Percentiles rank a stretch among this genome's conserved stretches.
Evolutionary conservation across 371 early-diverging fungal species (phyloP).

Genomic region (Synchytrium microbalum): DNA sequence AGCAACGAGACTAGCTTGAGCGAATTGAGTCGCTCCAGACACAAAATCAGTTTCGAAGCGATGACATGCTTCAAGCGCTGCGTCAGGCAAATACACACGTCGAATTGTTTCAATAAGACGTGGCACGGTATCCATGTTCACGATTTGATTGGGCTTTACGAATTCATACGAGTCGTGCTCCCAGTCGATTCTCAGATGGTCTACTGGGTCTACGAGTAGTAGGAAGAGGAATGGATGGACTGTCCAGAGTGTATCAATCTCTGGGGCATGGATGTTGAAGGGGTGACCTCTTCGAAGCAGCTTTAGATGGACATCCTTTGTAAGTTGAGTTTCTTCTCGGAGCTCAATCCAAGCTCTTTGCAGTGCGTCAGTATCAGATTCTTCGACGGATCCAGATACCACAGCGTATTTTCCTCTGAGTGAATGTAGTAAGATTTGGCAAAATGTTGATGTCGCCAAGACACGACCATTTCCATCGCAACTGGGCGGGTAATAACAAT

Average conservation of each 20-base stretch:
- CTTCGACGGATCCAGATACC: background rate
- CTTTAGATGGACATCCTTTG: background rate
- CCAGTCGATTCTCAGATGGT: background rate
- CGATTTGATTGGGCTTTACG: background rate
- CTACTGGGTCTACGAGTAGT: background rate
- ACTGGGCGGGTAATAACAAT: too few species aligned
- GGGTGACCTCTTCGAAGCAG: background rate
- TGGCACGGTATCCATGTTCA: background rate
- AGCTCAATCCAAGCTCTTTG: background rate
- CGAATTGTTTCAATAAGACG: constrained; percentile 2
- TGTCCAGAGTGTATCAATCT: constrained; percentile 1
- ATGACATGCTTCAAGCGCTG: too few species aligned
- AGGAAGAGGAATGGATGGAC: constrained; percentile 1
- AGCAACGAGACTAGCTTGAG: too few species aligned
- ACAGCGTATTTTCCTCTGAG: too few species aligned
- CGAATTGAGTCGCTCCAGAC: too few species aligned
- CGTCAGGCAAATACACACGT: background rate
- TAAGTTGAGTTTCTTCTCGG: background rate
- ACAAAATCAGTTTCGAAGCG: too few species aligned
- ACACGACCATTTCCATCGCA: too few species aligned
- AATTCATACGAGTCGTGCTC: constrained; percentile 1
- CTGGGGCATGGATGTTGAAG: background rate
- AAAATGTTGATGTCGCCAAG: too few species aligned
- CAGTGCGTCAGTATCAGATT: background rate
- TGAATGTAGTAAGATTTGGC: too few species aligned